Percentiles rank a stretch among this genome's conserved stretches.
These are phyloP conservation scores for Tuber aestivum DNA, from an alignment of 495 filamentous ascomycete genomes.

Conservation along the genomic window DNA sequence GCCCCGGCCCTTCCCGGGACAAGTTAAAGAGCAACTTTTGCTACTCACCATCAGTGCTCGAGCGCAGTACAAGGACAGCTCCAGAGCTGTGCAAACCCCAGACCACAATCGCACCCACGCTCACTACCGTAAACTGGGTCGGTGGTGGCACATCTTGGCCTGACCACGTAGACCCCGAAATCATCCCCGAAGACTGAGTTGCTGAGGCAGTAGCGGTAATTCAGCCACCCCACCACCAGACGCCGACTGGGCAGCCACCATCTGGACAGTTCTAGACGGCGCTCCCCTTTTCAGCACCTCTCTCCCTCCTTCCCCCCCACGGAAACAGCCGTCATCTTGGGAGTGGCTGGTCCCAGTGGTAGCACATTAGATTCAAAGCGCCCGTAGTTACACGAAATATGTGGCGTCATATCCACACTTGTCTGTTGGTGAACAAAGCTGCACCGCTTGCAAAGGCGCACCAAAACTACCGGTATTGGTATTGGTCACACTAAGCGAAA, in stretches of 20 bases:
- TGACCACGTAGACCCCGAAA: neutral
- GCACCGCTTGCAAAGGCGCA: neutral
- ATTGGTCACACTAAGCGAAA: neutral
- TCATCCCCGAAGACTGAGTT: neutral
- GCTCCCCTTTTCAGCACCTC: neutral
- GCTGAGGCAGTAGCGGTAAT: neutral
- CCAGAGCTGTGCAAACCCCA: neutral
- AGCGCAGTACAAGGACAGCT: neutral
- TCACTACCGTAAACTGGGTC: neutral
- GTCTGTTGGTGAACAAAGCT: neutral
- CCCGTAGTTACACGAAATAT: neutral
- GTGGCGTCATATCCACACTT: neutral
- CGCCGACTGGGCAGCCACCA: neutral
- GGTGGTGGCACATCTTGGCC: too few relatives aligned
- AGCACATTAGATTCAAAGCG: neutral
- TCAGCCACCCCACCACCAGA: neutral
- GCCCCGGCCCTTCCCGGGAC: neutral
- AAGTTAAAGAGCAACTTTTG: neutral
- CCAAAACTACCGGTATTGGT: neutral
- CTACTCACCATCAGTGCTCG: neutral
- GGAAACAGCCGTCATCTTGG: neutral
- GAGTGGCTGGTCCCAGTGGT: neutral
- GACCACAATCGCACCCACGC: neutral
- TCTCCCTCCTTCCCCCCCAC: neutral
- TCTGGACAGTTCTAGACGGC: neutral